Percentiles rank a stretch among this genome's conserved stretches.
phyloP scores from a whole-genome alignment of 257 asterid genomes.

The Solanum chmielewskii region DNA sequence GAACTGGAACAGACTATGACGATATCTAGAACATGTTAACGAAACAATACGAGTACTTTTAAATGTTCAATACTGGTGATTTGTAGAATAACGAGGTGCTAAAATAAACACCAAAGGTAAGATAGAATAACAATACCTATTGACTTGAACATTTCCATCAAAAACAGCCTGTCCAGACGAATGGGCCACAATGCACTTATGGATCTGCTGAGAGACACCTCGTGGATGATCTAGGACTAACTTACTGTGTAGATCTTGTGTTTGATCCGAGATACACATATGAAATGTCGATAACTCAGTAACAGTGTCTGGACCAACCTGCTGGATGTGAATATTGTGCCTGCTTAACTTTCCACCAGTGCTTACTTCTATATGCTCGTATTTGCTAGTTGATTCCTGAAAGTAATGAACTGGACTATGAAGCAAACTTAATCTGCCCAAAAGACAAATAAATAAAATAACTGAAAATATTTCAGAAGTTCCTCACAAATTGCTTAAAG shows the following conservation, averaged over 20 bases:
- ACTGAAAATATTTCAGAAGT: not conserved
- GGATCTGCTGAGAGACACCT: slow-evolving; percentile 74
- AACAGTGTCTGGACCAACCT: slow-evolving; percentile 65
- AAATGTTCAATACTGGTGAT: not conserved
- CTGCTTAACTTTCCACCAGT: slow-evolving; percentile 89
- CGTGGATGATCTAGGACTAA: slow-evolving; percentile 80
- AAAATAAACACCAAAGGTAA: not conserved
- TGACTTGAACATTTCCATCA: slow-evolving; percentile 89
- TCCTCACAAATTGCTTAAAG: not conserved
- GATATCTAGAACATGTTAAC: not conserved
- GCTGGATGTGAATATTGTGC: slow-evolving; percentile 84
- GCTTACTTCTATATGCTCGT: slow-evolving; percentile 68
- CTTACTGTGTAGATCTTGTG: slow-evolving; percentile 85
- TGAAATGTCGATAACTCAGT: slow-evolving; percentile 84
- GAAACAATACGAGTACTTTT: not conserved
- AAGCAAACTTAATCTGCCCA: not conserved
- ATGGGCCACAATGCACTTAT: slow-evolving; percentile 93
- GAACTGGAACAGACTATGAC: not conserved
- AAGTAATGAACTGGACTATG: not conserved
- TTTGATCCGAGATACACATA: slow-evolving; percentile 59
- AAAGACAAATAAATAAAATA: not conserved
- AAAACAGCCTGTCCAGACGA: slow-evolving; percentile 83
- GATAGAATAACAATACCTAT: slow-evolving; percentile 40
- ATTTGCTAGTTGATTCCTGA: slow-evolving; percentile 61
- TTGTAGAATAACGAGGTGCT: not conserved